Conservation (phyloP, 495 filamentous ascomycete species). For the Penicillium parvum region DNA sequence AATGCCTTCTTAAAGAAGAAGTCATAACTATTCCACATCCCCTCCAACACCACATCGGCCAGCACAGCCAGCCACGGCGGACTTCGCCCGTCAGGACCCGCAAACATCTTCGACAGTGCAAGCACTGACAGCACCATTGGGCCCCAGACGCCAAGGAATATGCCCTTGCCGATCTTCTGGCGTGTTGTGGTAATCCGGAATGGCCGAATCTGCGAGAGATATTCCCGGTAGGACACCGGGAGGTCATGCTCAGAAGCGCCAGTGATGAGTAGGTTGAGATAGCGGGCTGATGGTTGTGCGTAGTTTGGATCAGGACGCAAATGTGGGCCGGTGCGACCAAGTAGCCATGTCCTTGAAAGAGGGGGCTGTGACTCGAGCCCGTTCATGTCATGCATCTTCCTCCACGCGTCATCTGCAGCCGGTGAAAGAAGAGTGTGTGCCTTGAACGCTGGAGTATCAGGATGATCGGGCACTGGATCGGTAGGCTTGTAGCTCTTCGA, state of each 20-base stretch:
- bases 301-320: slow-evolving; percentile 59
- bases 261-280: slow-evolving; percentile 68
- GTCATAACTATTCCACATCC: slow-evolving; percentile 77
- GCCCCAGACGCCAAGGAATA: slow-evolving; percentile 58
- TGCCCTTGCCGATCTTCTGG: slow-evolving; percentile 59
- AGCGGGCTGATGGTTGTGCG: slow-evolving; percentile 78
- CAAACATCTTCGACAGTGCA: slow-evolving; percentile 40
- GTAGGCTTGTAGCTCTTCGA: slow-evolving; percentile 37
- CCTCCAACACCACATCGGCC: slow-evolving; percentile 43
- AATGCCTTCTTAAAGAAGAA: slow-evolving; percentile 58
- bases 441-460: slow-evolving; percentile 41
- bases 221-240: slow-evolving; percentile 66
- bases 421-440: slow-evolving; percentile 61
- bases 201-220: slow-evolving; percentile 59
- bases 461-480: slow-evolving; percentile 37
- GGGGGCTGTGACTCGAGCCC: not conserved
- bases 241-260: slow-evolving; percentile 76
- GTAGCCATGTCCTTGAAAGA: slow-evolving; percentile 4
- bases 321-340: slow-evolving; percentile 12
- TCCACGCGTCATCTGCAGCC: slow-evolving; percentile 13
- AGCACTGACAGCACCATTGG: slow-evolving; percentile 55
- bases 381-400: slow-evolving; percentile 1
- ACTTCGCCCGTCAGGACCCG: slow-evolving; percentile 58
- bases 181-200: slow-evolving; percentile 63
- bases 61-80: slow-evolving; percentile 61